Evolutionary conservation across 495 filamentous ascomycete species (phyloP), one percentile per base, ranked within the genome.

Genomic region (Talaromyces liani): DNA sequence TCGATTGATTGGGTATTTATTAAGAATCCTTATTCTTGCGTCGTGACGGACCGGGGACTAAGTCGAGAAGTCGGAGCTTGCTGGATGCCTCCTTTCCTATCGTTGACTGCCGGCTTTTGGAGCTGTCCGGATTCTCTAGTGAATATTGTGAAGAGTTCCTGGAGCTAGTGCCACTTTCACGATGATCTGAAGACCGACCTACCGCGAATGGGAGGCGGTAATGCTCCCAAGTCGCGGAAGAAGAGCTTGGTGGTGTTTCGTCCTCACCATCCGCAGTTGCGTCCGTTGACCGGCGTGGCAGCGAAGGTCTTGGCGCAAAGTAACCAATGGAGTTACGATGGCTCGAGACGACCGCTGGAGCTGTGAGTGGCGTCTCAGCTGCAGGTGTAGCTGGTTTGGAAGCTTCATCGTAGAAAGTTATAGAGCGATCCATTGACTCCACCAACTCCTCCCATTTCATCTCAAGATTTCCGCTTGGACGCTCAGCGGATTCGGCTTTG

Each of bases 391-490:
- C 78, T 66, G 74, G 73, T 65, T 70, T 72, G 12, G 66, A 73
- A 68, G 57, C 69, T 65, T 73, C 73, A 18, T 73, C 75, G 67
- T 71, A 83, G 71, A 76, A 77, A 45, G 71, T 86, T 68, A 71
- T 82, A 4, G 82, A 81, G 22, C 80, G 66, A 72, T 84, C 73
- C 76, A 88, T 77, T 53, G 86, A 87, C 66, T 93, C 89, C 34
- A 92, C 83, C 8, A 89, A 75, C 68, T 93, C 90, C 62, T 91
- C 84, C 80, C 91, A 87, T 64, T 87, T 84, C 51, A 86, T 72
- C 60, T 85, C 80, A 45, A 89, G 75, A 29, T 76, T 79, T 16
- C 82, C 83, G 58, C 71, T 82, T 6, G 87, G 86, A 56, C 82
- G 82, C 72, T 86, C 88, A 5, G 86, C 88, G 58, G 85, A 82